These are phyloP conservation scores for Suillus discolor DNA, from an alignment of 768 basidiomycete species.

Conservation along the genomic window DNA sequence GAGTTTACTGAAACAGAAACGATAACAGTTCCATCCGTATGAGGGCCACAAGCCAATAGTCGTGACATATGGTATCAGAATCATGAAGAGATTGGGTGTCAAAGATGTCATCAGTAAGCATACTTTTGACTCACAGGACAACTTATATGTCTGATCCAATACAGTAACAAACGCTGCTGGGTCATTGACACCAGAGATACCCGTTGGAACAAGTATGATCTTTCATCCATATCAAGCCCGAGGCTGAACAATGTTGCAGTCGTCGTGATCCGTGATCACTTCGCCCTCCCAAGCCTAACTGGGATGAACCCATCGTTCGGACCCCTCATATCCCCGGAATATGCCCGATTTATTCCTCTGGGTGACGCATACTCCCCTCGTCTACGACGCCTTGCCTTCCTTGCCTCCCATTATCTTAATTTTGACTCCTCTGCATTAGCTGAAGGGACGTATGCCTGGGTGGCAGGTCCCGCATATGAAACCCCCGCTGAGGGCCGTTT, in stretches of 20 bases:
- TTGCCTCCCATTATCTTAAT: slow-evolving; percentile 64
- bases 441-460: slow-evolving; percentile 91
- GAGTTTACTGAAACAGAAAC: not conserved
- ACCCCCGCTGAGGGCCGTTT: slow-evolving; percentile 85
- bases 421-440: slow-evolving; percentile 58
- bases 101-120: slow-evolving; percentile 72
- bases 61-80: slow-evolving; percentile 77
- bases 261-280: slow-evolving; percentile 82
- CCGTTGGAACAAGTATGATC: slow-evolving; percentile 80
- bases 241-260: slow-evolving; percentile 45
- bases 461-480: slow-evolving; percentile 89
- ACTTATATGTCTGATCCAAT: not conserved
- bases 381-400: slow-evolving; percentile 73
- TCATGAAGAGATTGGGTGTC: slow-evolving; percentile 78
- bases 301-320: slow-evolving; percentile 84
- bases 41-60: slow-evolving; percentile 76
- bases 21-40: slow-evolving; percentile 74
- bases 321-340: slow-evolving; percentile 54
- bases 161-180: slow-evolving; percentile 90
- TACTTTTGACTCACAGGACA: not conserved
- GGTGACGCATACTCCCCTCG: slow-evolving; percentile 79
- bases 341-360: slow-evolving; percentile 80
- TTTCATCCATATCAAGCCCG: not conserved
- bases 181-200: slow-evolving; percentile 69
- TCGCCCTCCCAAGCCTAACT: slow-evolving; percentile 77